Evolutionary conservation across 2,329 filamentous ascomycete species (phyloP), one percentile per base, ranked within the genome.

Genomic region (Scytalidium sp.): DNA sequence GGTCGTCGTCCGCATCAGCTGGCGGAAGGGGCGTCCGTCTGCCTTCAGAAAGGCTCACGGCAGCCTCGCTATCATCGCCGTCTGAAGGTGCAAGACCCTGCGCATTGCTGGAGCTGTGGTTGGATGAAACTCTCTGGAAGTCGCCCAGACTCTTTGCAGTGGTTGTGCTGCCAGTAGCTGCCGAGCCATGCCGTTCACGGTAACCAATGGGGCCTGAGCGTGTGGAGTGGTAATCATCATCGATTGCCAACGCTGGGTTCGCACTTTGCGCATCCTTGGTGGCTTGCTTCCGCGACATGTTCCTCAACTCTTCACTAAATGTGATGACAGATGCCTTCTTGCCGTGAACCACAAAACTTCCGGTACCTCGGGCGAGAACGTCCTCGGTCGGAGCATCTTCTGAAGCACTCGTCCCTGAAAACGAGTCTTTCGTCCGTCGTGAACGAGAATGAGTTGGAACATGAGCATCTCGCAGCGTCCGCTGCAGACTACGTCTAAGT

Each of bases 301-400:
- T 86, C 61, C 93, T 86, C 73, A 96, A 85, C 60, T 96, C 93
- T n/a, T 85, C 84, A 8, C 92, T 91, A 65, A 99, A 95, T n/a
- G 90, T 95, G 58, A 99, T 90, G 49, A 99, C 89, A 1, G 91
- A 96, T 2, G 94, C 94, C 69, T 99, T 97, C 74, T 97, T 99
- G 53, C 94, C 93, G 63, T 99, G 94, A 3, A 99, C 85, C 3
- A 94, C 96, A 67, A 99, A 99, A 60, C 90, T 96, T 4, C 90
- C 90, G 11, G 88, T 83, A 11, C 87, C 87, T 43, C 94, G 84
- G 6, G 87, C 76, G 11, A 99, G 76, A 10, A 87, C 84, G 58
- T 90, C 87, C 32, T 87, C 73, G 70, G 79, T 61, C 55, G 67
- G 56, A 54, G 64, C 51, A 61, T 76, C 69, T 17, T 75, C 63